Evolutionary conservation across 805 yeast species (phyloP).

Genomic region (Wickerhamiella siamensis): DNA sequence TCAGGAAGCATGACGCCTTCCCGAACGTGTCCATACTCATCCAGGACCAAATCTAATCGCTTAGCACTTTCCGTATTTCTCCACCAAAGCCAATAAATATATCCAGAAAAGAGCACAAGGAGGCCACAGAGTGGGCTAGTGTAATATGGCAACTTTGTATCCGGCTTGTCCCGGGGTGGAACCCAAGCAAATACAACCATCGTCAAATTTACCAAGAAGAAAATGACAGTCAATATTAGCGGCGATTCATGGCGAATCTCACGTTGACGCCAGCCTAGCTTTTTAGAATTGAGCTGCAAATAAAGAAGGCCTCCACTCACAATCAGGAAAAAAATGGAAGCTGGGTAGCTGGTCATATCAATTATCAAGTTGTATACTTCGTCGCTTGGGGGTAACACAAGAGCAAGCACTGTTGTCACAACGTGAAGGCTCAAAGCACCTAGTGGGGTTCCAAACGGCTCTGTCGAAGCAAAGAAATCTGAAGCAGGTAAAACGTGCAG

Average conservation of each 20-base stretch:
- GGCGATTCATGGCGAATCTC: slow-evolving; percentile 8
- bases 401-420: slow-evolving; percentile 38
- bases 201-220: slow-evolving; percentile 34
- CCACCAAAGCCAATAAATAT: slow-evolving; percentile 28
- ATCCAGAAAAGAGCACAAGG: slow-evolving; percentile 32
- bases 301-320: slow-evolving; percentile 41
- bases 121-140: slow-evolving; percentile 44
- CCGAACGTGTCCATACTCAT: slow-evolving; percentile 20
- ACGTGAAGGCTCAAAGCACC: slow-evolving; percentile 41
- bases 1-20: neutral
- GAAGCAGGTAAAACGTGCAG: slow-evolving; percentile 39
- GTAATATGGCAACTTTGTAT: slow-evolving; percentile 36
- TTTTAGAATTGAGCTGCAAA: slow-evolving; percentile 30
- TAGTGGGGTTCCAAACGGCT: slow-evolving; percentile 26
- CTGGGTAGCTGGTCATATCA: slow-evolving; percentile 49
- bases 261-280: slow-evolving; percentile 30
- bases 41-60: slow-evolving; percentile 16
- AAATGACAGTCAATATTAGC: slow-evolving; percentile 22
- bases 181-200: slow-evolving; percentile 43
- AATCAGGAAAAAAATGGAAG: slow-evolving; percentile 41
- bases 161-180: slow-evolving; percentile 31
- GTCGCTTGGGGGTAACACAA: slow-evolving; percentile 46
- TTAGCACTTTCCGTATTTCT: slow-evolving; percentile 25
- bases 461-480: slow-evolving; percentile 29
- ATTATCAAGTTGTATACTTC: slow-evolving; percentile 51